Evolutionary conservation across 495 filamentous ascomycete species (phyloP), one percentile per base, ranked within the genome.

Genomic region (Viridothelium virens): DNA sequence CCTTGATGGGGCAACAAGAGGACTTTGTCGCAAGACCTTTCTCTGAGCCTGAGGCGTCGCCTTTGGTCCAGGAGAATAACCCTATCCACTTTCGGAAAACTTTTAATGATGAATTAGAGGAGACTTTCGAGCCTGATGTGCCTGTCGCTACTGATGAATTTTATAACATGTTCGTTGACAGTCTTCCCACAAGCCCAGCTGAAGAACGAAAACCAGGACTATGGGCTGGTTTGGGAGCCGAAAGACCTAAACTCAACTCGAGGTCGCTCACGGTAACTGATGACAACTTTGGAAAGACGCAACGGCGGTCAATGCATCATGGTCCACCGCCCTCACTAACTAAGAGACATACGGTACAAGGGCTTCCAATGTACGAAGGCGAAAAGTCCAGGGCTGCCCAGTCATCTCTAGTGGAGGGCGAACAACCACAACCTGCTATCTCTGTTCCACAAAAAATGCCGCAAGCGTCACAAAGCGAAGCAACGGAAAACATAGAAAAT

Each of bases 61-160:
- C 33, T 14, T 59, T 36, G 10, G 31, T 34, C 5, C 53, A 59
- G 31, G 53, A 59, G 6, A 33, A 59, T 36, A 9, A 6, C 10
- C 53, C 53, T 3, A 18, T 14, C 7, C 5, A 33, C 4, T 36
- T 9, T 10, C 53, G 25, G 14, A 36, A 6, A 34, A 18, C n/a
- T 59, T 31, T 9, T 59, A 9, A 7, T 9, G 10, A 59, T 33
- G 53, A 59, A 18, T 9, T 59, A 36, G 53, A 59, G 18, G 53
- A 59, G 31, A 59, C 53, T 59, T 59, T 59, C 14, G 53, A 59
- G 53, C 67, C 68, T 12, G 12, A 48, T 10, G 37, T 44, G 18
- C 38, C 70, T 4, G 61, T 71, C 2, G 50, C 36, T 14, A 67
- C 65, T 38, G 65, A 71, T 65, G 50, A 41, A n/a, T 71, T 71